These are phyloP conservation scores for Besnoitia besnoiti DNA, from an alignment of 169 alveolate genomes.

Conservation along the genomic window DNA sequence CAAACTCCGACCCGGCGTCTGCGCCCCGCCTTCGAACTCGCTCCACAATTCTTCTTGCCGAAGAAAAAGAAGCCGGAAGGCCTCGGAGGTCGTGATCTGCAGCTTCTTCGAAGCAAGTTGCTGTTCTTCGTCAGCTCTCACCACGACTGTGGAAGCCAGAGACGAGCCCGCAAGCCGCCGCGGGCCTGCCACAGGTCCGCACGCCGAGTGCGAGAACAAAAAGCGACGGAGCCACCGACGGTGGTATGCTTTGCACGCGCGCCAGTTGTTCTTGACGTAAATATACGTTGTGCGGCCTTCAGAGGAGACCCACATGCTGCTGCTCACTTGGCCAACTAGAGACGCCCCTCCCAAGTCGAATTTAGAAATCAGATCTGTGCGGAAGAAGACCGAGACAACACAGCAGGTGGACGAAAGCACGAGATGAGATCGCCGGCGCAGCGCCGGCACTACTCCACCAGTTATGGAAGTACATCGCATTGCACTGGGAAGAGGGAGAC, in stretches of 20 bases:
- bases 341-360: constrained; percentile 76
- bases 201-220: neutral
- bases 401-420: neutral
- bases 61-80: neutral
- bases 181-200: neutral
- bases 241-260: constrained; percentile 56
- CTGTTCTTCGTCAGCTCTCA: neutral
- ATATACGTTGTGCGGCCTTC: constrained; percentile 84
- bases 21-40: neutral
- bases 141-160: neutral
- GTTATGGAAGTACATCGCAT: no score
- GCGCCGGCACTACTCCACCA: no score
- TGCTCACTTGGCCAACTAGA: constrained; percentile 77
- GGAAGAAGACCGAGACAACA: neutral
- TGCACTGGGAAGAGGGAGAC: no score
- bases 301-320: constrained; percentile 83
- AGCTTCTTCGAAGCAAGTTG: neutral
- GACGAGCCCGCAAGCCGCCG: neutral
- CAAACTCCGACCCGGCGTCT: neutral
- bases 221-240: constrained; percentile 59
- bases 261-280: constrained; percentile 83
- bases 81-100: neutral
- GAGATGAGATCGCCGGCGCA: no score
- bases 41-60: neutral
- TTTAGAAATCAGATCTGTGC: constrained; percentile 74